These are phyloP conservation scores for Mentha longifolia DNA, from an alignment of 257 asterid species.

Conservation along the genomic window DNA sequence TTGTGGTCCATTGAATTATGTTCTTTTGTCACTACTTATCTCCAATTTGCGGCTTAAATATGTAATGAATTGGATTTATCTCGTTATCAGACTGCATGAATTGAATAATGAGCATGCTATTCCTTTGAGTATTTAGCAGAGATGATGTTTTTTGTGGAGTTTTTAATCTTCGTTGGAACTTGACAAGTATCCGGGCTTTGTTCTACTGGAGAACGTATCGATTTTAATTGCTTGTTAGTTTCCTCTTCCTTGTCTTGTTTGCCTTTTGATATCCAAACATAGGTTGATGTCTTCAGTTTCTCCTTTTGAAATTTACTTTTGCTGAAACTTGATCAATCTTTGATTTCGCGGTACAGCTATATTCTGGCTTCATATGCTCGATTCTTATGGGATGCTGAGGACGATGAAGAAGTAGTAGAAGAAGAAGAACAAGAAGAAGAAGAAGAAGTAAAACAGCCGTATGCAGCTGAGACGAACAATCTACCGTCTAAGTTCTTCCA, in stretches of 20 bases:
- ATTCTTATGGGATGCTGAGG: slow-evolving; percentile 84
- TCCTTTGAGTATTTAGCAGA: no score
- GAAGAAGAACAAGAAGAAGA: slow-evolving; percentile 13
- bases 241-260: neutral
- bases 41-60: slow-evolving; percentile 20
- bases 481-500: slow-evolving; percentile 39
- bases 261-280: no score
- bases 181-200: no score
- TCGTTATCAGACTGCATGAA: no score
- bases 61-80: neutral
- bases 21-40: neutral
- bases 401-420: slow-evolving; percentile 38
- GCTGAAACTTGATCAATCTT: slow-evolving; percentile 2
- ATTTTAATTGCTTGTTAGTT: neutral
- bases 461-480: slow-evolving; percentile 31
- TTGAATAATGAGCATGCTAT: neutral
- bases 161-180: no score
- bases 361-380: slow-evolving; percentile 89
- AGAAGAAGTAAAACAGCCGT: slow-evolving; percentile 32
- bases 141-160: no score
- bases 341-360: slow-evolving; percentile 46
- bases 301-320: neutral
- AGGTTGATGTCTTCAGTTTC: neutral
- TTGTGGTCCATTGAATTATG: slow-evolving; percentile 26
- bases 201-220: no score